Evolutionary conservation across 768 basidiomycete genomes (phyloP), one percentile per base, ranked within the genome.

Genomic region (Lactifluus echinatus): DNA sequence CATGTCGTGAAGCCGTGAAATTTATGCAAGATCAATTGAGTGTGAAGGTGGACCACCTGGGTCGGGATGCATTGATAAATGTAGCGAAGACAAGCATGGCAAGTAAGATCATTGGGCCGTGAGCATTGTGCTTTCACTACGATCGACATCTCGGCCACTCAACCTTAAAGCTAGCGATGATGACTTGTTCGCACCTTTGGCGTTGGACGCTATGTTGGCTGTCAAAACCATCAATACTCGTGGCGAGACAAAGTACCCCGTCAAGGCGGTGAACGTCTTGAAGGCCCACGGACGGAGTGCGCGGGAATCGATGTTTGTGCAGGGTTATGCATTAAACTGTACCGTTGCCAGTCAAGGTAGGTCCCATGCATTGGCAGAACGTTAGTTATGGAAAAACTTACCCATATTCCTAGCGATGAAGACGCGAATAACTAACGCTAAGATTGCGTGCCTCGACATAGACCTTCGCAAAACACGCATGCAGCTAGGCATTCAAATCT

Each of bases 21-120:
- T 98, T 94, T 72, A 89, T 99, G 89, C 89, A 93, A 66, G 95
- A 98, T 68, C 94, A 98, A 71, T 73, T 99, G 53, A 93, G 91
- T 67, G 84, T 96, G 40, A 97, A 91, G 72, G 90, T 97, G 29
- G 95, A 97, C 68, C 68, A 82, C 43, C 76, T 99, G n/a, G 95
- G 94, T 34, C 78, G 85, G 64, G 94, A 96, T 31, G 91, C 92
- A 26, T 72, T 99, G 68, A 76, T 98, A 70, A 99, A 96, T 73
- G 88, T 90, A 26, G 96, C 96, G 45, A 98, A 94, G 78, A 99
- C 96, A 28, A 91, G 87, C 62, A 98, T 99, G 96, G 84, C 92
- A 65, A 97, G 94, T 70, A 99, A 99, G 75, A 92, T 99, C 71
- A 93, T 99, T 64, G 89, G 91, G 70, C 88, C 83, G 96, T 97